Evolutionary conservation across 2,329 filamentous ascomycete species (phyloP).

Genomic region (Ophiostoma sp.): DNA sequence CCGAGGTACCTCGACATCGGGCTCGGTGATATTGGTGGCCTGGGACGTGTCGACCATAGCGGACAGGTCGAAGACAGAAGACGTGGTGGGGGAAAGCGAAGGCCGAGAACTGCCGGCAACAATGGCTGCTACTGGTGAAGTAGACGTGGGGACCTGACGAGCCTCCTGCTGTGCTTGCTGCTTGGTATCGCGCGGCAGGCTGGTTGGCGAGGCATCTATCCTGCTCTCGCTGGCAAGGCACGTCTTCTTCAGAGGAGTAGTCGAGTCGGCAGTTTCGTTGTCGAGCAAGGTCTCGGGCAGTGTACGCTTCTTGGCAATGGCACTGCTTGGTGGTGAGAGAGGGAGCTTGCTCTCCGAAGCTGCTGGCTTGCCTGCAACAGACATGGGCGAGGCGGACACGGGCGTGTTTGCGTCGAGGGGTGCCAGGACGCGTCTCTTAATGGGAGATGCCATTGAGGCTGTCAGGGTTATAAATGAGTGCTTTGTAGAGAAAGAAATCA

Average conservation of each 20-base stretch:
- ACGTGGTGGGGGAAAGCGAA: slow-evolving; percentile 44
- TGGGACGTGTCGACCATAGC: slow-evolving; percentile 48
- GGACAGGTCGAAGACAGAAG: slow-evolving; percentile 54
- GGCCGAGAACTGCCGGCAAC: slow-evolving; percentile 21
- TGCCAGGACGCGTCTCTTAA: slow-evolving; percentile 52
- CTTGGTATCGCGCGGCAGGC: background rate
- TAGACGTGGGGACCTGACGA: too few relatives aligned
- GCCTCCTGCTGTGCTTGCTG: background rate
- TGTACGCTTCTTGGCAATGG: slow-evolving; percentile 20
- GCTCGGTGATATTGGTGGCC: slow-evolving; percentile 52
- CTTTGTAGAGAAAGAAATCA: background rate
- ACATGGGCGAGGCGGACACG: slow-evolving; percentile 34
- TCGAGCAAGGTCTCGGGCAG: slow-evolving; percentile 3
- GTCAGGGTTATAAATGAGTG: background rate
- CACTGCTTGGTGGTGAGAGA: slow-evolving; percentile 20
- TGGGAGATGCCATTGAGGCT: slow-evolving; percentile 37
- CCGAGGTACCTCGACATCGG: slow-evolving; percentile 39
- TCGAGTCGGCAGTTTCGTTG: background rate
- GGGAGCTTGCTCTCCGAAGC: slow-evolving; percentile 8
- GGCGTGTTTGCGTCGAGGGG: slow-evolving; percentile 49
- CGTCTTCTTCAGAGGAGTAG: slow-evolving; percentile 11
- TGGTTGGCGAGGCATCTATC: background rate
- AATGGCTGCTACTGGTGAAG: background rate
- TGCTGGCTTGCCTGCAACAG: background rate
- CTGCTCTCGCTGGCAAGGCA: background rate